These are phyloP conservation scores for Pseudogymnoascus sp. DNA, from an alignment of 2,329 filamentous ascomycete genomes.

Conservation along the genomic window DNA sequence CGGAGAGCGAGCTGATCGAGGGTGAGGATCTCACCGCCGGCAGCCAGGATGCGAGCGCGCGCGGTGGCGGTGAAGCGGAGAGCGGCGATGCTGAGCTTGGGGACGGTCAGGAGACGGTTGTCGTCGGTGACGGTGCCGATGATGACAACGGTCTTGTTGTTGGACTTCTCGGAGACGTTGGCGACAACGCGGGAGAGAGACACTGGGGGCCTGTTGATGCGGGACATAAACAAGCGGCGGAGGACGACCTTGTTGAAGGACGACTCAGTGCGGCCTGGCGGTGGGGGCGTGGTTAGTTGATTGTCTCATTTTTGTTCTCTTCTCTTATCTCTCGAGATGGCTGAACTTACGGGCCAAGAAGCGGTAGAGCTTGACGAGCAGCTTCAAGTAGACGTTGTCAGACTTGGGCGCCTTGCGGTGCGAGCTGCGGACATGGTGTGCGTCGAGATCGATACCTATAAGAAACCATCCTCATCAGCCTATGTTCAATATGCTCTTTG, in stretches of 20 bases:
- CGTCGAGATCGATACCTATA: slow-evolving; percentile 66
- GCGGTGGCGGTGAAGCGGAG: slow-evolving; percentile 96
- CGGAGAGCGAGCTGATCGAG: slow-evolving; percentile 95
- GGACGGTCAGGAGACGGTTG: slow-evolving; percentile 83
- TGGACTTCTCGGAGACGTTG: slow-evolving; percentile 57
- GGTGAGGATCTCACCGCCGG: slow-evolving; percentile 90
- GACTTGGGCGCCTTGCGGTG: slow-evolving; percentile 96
- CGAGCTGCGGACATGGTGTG: slow-evolving; percentile 60
- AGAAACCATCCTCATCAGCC: slow-evolving; percentile 51
- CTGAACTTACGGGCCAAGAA: slow-evolving; percentile 79
- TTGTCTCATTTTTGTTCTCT: too few species aligned
- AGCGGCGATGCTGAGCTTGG: slow-evolving; percentile 89
- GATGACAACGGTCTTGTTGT: slow-evolving; percentile 84
- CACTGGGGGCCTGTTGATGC: slow-evolving; percentile 94
- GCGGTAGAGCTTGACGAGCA: slow-evolving; percentile 97
- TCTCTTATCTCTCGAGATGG: too few species aligned
- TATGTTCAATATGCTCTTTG: slow-evolving; percentile 58
- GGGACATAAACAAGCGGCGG: slow-evolving; percentile 95
- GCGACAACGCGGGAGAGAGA: slow-evolving; percentile 83
- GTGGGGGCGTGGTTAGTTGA: too few species aligned
- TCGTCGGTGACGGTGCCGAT: slow-evolving; percentile 96
- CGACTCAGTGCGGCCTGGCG: slow-evolving; percentile 81
- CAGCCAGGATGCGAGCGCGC: slow-evolving; percentile 84
- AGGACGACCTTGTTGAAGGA: slow-evolving; percentile 99
- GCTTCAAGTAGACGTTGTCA: slow-evolving; percentile 95